Evolutionary conservation across 2,329 filamentous ascomycete species (phyloP), one percentile per base, ranked within the genome.

Genomic region (Rachicladosporium sp.): DNA sequence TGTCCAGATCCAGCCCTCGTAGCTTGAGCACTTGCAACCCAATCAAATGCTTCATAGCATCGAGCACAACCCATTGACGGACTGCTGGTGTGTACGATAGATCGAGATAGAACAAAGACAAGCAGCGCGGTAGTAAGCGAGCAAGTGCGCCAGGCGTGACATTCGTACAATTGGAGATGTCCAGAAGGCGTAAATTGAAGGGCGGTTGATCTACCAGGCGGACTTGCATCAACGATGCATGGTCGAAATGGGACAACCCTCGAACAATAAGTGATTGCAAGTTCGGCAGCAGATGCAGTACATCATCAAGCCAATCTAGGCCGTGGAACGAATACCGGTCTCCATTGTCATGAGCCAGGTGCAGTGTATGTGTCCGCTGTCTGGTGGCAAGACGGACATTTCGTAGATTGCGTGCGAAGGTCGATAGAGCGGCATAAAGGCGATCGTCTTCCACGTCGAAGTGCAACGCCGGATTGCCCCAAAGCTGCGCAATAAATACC

Each of bases 401-500:
- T 38, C 65, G 69, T 15, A 78, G 56, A 8, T 67, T 73, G 38
- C 71, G 66, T 52, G 70, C 70, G 57, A 79, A 78, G 29, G 69
- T 65, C 6, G 72, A 76, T 42, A 78, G 58, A 11, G 73, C 73
- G 37, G 76, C 73, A 50, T 77, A 77, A 27, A 78, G 72, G 7
- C 68, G 69, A 50, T 78, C 74, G 50, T 77, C 73, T 37, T 76
- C 67, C 2, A 65, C 64, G 23, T 70, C 72, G 51, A 78, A 78
- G 54, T 78, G 74, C 6, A 73, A 76, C 0, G 74, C 73, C 13
- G 75, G 75, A 49, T 73, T 70, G 10, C 74, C 74, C 75, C 75
- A 79, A 1, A 79, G 63, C 45, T 71, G 68, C 2, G 72, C 72
- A 38, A 69, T 65, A 47, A 78, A 77, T n/a, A 70, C 67, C 21